Evolutionary conservation across 2,329 filamentous ascomycete species (phyloP).

Genomic region (Cladobotryum mycophilum): DNA sequence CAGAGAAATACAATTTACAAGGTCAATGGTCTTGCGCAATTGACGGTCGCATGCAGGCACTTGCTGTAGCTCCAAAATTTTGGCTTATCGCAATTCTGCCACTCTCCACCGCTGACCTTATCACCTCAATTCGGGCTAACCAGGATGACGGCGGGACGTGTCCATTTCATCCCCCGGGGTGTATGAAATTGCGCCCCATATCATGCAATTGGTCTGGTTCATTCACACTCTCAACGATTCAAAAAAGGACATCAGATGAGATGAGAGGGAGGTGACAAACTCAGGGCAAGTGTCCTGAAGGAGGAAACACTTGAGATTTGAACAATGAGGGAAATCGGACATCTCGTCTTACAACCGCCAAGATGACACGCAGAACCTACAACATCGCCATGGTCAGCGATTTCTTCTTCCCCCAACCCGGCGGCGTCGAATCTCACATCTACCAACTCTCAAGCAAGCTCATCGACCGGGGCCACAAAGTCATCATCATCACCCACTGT

Average conservation of each 20-base stretch:
- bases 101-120: conserved; percentile 29
- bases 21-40: too few relatives aligned
- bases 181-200: too few relatives aligned
- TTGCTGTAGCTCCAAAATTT: conserved; percentile 25
- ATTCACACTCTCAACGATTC: not conserved
- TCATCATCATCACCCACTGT: conserved; percentile 94
- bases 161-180: not conserved
- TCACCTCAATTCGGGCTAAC: conserved; percentile 10
- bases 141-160: not conserved
- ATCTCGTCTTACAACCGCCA: conserved; percentile 18
- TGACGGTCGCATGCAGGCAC: too few relatives aligned
- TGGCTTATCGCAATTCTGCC: conserved; percentile 36
- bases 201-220: too few relatives aligned
- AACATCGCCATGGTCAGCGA: conserved; percentile 92
- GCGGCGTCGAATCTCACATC: conserved; percentile 95
- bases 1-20: not conserved
- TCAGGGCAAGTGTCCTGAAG: not conserved
- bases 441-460: conserved; percentile 96
- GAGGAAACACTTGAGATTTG: not conserved
- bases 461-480: conserved; percentile 94
- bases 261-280: not conserved
- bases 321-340: too few relatives aligned
- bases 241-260: not conserved
- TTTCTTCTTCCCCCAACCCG: conserved; percentile 98
- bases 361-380: conserved; percentile 52